Evolutionary conservation across 306 rosid genomes (phyloP), one percentile per base, ranked within the genome.

Genomic region (Lathyrus tuberosus): DNA sequence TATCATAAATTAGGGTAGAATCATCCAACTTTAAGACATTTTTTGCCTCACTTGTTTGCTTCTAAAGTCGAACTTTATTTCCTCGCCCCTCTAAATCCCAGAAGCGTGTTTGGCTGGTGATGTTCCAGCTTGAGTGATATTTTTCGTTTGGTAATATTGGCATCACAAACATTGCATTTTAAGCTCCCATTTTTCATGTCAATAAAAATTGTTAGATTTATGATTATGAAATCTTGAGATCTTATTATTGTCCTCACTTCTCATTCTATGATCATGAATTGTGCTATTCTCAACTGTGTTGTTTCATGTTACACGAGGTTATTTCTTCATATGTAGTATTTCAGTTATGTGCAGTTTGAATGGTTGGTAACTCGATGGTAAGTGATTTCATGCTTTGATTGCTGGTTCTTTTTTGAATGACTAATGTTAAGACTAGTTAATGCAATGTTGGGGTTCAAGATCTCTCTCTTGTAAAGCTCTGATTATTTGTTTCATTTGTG

Each of bases 1-100:
- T 65, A 38, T 63, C 71, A 41, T 56, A 28, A 74, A 22, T 37
- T 85, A 71, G 86, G 13, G 77, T 76, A 80, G 82, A 80, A 64
- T 60, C 64, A 40, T 65, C 62, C 54, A 74, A 74, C 62, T 43
- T 41, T 41, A 57, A 30, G 65, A 67, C 74, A 9, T 17, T 54
- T 26, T 62, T 57, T 58, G 10, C 67, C 57, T 17, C 10, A 56
- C 56, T 59, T 58, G 15, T 62, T 67, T 43, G 18, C 67, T 62
- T 61, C 63, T 12, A 54, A 78, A 71, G 40, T 73, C 69, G 57
- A 69, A 49, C 60, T 75, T 67, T 12, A 60, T 70, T 77, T 75
- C 72, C 62, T 48, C 12, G 13, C 16, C 67, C 60, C 48, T 67
- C 37, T 43, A 38, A 33, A 24, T 72, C 43, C 69, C 56, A 54